phyloP scores from a whole-genome alignment of 2,329 filamentous ascomycete species.

The Exophiala bonariae region DNA sequence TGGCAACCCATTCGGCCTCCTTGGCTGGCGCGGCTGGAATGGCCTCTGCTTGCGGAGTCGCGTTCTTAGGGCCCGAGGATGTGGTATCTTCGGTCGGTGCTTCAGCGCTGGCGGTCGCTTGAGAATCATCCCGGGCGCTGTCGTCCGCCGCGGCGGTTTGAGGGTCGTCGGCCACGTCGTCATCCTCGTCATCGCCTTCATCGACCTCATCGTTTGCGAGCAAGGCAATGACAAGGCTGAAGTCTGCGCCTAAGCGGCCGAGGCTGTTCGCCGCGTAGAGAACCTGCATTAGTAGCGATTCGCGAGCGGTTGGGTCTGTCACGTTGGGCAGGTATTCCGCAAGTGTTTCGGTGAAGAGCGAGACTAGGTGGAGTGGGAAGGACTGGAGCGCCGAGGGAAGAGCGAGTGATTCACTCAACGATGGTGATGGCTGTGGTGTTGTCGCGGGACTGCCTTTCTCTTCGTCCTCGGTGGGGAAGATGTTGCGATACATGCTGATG shows the following conservation, averaged over 20 bases:
- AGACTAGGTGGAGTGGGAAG: conserved; percentile 80
- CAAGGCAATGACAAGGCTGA: conserved; percentile 79
- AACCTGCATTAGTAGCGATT: conserved; percentile 28
- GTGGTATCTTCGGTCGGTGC: conserved; percentile 3
- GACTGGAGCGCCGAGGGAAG: conserved; percentile 77
- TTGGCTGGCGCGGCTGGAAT: conserved; percentile 35
- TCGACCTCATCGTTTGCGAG: conserved; percentile 38
- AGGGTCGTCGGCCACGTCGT: conserved; percentile 42
- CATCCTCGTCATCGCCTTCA: conserved; percentile 37
- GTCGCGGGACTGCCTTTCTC: conserved; percentile 29
- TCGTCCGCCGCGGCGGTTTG: background rate
- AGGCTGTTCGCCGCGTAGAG: conserved; percentile 69
- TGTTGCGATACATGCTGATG: conserved; percentile 88
- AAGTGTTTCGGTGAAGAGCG: conserved; percentile 73
- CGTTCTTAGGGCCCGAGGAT: background rate
- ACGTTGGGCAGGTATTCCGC: conserved; percentile 27
- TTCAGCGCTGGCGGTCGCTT: conserved; percentile 52
- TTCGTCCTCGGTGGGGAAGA: conserved; percentile 58
- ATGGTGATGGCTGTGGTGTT: conserved; percentile 10
- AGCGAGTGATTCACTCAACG: conserved; percentile 37
- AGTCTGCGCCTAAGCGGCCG: conserved; percentile 86
- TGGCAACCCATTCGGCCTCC: conserved; percentile 27
- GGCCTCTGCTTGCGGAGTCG: background rate
- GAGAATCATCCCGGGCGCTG: background rate
- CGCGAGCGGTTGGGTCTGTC: conserved; percentile 54